These are phyloP conservation scores for Cutaneotrichosporon curvatum DNA, from an alignment of 1,284 basidiomycete species.

Conservation along the genomic window DNA sequence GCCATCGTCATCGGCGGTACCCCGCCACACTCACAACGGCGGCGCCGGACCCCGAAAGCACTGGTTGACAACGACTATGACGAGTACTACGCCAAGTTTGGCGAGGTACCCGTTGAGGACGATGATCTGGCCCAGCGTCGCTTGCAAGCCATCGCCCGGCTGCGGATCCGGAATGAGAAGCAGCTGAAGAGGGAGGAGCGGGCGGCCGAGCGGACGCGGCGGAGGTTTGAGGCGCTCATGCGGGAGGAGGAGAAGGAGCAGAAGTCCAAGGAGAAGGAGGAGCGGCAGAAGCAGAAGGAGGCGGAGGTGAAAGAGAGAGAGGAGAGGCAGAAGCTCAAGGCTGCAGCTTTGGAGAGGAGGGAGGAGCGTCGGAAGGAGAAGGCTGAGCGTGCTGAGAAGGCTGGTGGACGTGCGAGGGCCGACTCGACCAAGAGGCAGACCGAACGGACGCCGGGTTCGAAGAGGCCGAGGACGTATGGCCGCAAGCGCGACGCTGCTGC, in stretches of 20 bases:
- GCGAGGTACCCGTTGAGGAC: constrained; percentile 25
- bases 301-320: not conserved
- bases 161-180: constrained; percentile 24
- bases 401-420: too few relatives aligned
- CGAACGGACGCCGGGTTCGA: too few relatives aligned
- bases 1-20: constrained; percentile 36
- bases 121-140: constrained; percentile 14
- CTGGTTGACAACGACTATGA: constrained; percentile 33
- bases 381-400: too few relatives aligned
- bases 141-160: constrained; percentile 32
- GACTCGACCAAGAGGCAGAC: too few relatives aligned
- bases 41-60: constrained; percentile 4
- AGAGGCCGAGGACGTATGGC: too few relatives aligned
- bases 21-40: not conserved
- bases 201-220: constrained; percentile 20
- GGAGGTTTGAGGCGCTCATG: constrained; percentile 27
- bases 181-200: constrained; percentile 17
- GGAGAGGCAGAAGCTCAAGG: not conserved
- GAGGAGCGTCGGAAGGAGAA: too few relatives aligned
- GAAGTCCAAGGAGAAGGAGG: constrained; percentile 8
- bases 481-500: too few relatives aligned
- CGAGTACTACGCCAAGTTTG: constrained; percentile 35
- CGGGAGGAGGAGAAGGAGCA: constrained; percentile 5
- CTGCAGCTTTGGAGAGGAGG: too few relatives aligned
- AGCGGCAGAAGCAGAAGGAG: constrained; percentile 2